Evolutionary conservation across 2,329 filamentous ascomycete species (phyloP).

Genomic region (Diaporthe sp.): DNA sequence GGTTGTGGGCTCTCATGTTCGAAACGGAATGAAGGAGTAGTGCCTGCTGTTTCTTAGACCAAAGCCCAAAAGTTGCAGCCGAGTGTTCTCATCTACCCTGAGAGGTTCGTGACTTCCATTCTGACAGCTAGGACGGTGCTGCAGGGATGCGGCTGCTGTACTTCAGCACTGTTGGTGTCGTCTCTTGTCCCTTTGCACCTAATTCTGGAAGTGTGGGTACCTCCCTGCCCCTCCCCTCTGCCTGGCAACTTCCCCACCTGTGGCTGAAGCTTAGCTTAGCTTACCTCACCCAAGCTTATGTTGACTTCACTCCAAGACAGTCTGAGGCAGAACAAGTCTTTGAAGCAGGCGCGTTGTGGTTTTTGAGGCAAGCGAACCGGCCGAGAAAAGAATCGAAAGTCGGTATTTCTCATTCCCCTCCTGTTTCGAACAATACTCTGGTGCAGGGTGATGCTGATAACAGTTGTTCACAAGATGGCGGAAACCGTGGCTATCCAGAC

Average conservation of each 20-base stretch:
- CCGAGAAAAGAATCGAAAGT: neutral
- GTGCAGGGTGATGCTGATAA: neutral
- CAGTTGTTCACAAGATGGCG: conserved; percentile 54
- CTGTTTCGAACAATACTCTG: neutral
- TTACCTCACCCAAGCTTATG: conserved; percentile 27
- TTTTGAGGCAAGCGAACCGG: neutral
- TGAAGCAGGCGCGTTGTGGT: conserved; percentile 11
- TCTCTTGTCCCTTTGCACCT: neutral
- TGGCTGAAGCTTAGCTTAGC: conserved; percentile 34
- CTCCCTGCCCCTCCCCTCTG: neutral
- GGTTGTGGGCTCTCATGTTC: neutral
- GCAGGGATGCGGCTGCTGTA: conserved; percentile 12
- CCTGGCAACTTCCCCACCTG: conserved; percentile 30
- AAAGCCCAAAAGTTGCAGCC: neutral
- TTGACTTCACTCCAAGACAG: conserved; percentile 32
- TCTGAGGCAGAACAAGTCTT: conserved; percentile 13
- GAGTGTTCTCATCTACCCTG: neutral
- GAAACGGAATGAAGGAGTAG: neutral
- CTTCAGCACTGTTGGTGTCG: neutral
- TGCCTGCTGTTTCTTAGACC: neutral
- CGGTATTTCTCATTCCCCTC: neutral
- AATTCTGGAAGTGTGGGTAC: conserved; percentile 14
- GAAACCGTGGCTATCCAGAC: conserved; percentile 61
- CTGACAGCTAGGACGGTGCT: neutral
- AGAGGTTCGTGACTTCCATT: conserved; percentile 13